Base-by-base conservation (phyloP, 2,329 filamentous ascomycete genomes). In the Penicillium janthinellum region DNA sequence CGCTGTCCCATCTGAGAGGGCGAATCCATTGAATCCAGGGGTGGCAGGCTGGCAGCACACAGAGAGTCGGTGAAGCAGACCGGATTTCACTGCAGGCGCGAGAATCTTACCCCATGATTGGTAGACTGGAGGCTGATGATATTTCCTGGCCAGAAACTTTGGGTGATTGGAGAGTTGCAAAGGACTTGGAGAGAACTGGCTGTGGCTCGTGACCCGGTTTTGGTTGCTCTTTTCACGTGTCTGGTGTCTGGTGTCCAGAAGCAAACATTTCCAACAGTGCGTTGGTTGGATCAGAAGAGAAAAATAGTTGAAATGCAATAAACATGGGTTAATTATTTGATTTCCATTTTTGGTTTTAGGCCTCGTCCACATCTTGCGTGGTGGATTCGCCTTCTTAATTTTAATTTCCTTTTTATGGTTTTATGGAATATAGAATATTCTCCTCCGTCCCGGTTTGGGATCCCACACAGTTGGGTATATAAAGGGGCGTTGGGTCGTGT, bases 161-260 rank as follows among this genome's bases (percentile, higher is more conserved):
- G 51, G 31, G 34, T 39, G 51, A 34, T 53, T 34, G 25, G 37
- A 11, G 38, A 31, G 20, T 15, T 28, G 22, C 6, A 28, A 31
- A 47, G 44, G 44, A 31, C 31, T 28, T 28, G 42, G 3, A 14
- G 1, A 8, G 31, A 31, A 31, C 7, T 31, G 48, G n/a, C 14
- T 34, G 49, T 17, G 55, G 54, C 58, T 62, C 62, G 59, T 65
- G 65, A 63, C 57, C 57, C 62, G 57, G 61, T 59, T 61, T 52
- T 42, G n/a, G 10, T 22, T 42, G 8, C 17, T n/a, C n/a, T 10
- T 60, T 61, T 54, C 20, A 2, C 0, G 10, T 42, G 8, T 15
- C 6, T 17, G 7, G n/a, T 41, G 15, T 31, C 7, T 47, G 22
- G 35, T 65, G 58, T 59, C 37, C 54, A 31, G 35, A 55, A 58